Evolutionary conservation across 1,284 basidiomycete species (phyloP).

Genomic region (Anthracocystis panici-leucophaei): DNA sequence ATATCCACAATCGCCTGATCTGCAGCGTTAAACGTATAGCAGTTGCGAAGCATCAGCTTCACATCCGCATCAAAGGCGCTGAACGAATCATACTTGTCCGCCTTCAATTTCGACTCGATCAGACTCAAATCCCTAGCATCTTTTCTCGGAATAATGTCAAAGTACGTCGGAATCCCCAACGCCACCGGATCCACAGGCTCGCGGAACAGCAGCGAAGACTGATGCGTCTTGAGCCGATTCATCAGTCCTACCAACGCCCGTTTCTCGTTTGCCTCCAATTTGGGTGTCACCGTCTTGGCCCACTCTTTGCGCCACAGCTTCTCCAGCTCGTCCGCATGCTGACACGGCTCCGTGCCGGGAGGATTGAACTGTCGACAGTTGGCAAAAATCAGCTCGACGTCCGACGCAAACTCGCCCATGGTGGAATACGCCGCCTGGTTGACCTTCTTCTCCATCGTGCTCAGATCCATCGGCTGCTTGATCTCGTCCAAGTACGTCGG

Average conservation of each 20-base stretch:
- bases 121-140: constrained; percentile 87
- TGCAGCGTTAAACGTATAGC: constrained; percentile 84
- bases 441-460: constrained; percentile 80
- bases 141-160: constrained; percentile 82
- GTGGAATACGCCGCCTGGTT: constrained; percentile 53
- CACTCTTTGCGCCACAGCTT: constrained; percentile 87
- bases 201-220: constrained; percentile 70
- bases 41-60: constrained; percentile 85
- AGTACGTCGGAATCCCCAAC: constrained; percentile 84
- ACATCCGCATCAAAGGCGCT: constrained; percentile 85
- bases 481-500: constrained; percentile 96
- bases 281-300: constrained; percentile 80
- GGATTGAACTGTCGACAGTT: constrained; percentile 77
- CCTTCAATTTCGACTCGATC: constrained; percentile 84
- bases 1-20: constrained; percentile 79
- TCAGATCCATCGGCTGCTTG: constrained; percentile 89
- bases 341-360: constrained; percentile 77
- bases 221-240: constrained; percentile 72
- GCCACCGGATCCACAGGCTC: constrained; percentile 78
- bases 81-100: constrained; percentile 82
- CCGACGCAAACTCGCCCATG: constrained; percentile 77
- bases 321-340: constrained; percentile 80
- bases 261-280: constrained; percentile 84
- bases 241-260: constrained; percentile 81
- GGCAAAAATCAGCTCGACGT: constrained; percentile 84